Conservation (phyloP, 352 stramenopile genomes). For the Aphanomyces euteiches region DNA sequence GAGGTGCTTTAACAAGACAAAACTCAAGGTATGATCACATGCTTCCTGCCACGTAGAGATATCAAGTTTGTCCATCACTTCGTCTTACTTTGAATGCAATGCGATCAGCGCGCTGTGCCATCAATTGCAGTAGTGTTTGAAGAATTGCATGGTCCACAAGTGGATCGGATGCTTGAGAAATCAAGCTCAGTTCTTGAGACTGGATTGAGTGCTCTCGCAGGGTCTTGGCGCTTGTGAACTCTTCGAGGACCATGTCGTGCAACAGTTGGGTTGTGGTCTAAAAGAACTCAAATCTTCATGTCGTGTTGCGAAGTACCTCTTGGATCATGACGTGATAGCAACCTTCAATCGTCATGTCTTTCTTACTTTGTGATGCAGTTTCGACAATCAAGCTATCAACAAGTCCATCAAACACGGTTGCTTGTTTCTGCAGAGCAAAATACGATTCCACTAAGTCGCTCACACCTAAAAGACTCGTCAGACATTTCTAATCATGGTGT, state of each 20-base stretch:
- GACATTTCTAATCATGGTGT: too few species aligned
- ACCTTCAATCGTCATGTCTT: not conserved
- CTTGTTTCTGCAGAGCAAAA: not conserved
- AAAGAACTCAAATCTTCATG: too few species aligned
- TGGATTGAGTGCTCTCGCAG: not conserved
- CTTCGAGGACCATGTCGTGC: not conserved
- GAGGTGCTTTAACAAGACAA: constrained; percentile 1
- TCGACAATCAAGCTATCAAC: not conserved
- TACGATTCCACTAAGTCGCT: not conserved
- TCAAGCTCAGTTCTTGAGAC: not conserved
- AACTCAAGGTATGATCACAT: constrained; percentile 14
- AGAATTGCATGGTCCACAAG: constrained; percentile 20
- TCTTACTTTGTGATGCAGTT: not conserved
- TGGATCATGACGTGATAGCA: not conserved
- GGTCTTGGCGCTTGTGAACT: not conserved
- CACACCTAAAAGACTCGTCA: not conserved
- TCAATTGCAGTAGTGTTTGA: constrained; percentile 9
- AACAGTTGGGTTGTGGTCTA: not conserved
- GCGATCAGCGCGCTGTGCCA: constrained; percentile 19
- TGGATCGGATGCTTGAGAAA: constrained; percentile 3
- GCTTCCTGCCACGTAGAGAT: constrained; percentile 7
- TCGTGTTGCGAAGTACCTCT: not conserved
- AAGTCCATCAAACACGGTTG: constrained; percentile 1
- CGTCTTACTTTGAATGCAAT: constrained; percentile 15
- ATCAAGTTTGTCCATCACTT: not conserved